Conservation (phyloP, 106 monocot genomes). For the Dendrobium nobile region DNA sequence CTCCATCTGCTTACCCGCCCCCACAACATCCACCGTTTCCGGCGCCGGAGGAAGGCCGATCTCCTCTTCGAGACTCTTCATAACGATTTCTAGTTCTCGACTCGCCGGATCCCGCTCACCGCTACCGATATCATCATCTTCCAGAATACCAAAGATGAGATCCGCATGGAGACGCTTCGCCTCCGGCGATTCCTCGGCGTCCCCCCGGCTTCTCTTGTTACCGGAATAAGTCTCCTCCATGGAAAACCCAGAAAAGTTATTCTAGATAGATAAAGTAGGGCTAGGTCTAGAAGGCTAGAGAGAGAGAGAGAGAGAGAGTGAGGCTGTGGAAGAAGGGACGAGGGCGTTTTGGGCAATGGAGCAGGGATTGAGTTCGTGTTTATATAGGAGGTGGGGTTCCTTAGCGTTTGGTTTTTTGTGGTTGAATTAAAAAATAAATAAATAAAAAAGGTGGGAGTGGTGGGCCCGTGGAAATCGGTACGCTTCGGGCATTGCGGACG, state of each 20-base stretch:
- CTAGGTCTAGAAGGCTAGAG: too few species aligned
- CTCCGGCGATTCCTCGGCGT: background rate
- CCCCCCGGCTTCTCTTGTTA: background rate
- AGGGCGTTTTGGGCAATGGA: background rate
- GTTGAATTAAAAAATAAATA: background rate
- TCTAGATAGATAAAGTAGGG: too few species aligned
- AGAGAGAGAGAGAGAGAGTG: too few species aligned
- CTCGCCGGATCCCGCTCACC: constrained; percentile 15
- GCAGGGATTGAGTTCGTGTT: background rate
- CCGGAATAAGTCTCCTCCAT: background rate
- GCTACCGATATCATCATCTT: constrained; percentile 16
- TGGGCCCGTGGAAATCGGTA: background rate
- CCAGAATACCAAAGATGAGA: constrained; percentile 6
- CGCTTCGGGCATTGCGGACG: background rate
- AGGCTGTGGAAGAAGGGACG: background rate
- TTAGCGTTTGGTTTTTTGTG: background rate
- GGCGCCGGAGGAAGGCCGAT: background rate
- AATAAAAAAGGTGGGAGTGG: background rate
- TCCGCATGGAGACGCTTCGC: background rate
- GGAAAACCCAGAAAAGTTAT: background rate
- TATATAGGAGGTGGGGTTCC: background rate
- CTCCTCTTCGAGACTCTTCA: constrained; percentile 50
- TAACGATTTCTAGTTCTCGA: constrained; percentile 13
- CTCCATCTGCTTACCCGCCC: constrained; percentile 8
- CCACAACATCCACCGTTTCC: background rate